These are phyloP conservation scores for Penicillium silybi DNA, from an alignment of 495 filamentous ascomycete genomes.

Conservation along the genomic window DNA sequence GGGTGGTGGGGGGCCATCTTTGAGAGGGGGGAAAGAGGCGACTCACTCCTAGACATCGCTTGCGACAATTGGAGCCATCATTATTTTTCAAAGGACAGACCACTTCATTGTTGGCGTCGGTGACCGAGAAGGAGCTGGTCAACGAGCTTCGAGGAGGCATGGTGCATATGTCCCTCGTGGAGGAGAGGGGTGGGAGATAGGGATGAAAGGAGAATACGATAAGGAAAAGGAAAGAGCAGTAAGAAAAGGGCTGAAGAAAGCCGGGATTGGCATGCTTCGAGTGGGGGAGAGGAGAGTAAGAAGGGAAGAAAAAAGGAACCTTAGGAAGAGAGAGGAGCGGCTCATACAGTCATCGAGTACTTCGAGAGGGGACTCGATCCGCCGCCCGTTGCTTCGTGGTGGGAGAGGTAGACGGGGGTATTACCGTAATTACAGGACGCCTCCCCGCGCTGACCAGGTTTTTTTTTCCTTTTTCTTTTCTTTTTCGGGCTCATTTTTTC, in stretches of 20 bases:
- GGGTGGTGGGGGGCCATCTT: constrained; percentile 13
- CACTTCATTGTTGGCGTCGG: constrained; percentile 90
- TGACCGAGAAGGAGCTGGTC: constrained; percentile 87
- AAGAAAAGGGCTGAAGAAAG: constrained; percentile 4
- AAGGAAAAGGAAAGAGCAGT: constrained; percentile 5
- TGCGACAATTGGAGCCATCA: constrained; percentile 95
- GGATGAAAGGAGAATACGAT: constrained; percentile 1
- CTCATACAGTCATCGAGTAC: constrained; percentile 14
- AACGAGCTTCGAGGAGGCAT: constrained; percentile 87
- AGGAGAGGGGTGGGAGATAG: constrained; percentile 4
- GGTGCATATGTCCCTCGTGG: constrained; percentile 45
- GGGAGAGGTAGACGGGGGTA: constrained; percentile 4
- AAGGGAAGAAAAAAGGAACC: constrained; percentile 14
- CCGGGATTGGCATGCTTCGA: constrained; percentile 14
- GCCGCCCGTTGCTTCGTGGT: background rate
- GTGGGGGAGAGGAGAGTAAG: constrained; percentile 19
- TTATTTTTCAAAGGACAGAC: constrained; percentile 95
- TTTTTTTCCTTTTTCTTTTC: background rate
- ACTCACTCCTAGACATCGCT: constrained; percentile 96
- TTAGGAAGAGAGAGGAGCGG: constrained; percentile 11
- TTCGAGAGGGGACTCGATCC: background rate
- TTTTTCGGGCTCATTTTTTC: background rate
- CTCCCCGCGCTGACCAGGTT: background rate
- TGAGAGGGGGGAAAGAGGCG: constrained; percentile 8
- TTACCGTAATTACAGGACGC: constrained; percentile 15